Evolutionary conservation across 1,139 yeast genomes (phyloP).

Genomic region (Saccharomyces hybrid): DNA sequence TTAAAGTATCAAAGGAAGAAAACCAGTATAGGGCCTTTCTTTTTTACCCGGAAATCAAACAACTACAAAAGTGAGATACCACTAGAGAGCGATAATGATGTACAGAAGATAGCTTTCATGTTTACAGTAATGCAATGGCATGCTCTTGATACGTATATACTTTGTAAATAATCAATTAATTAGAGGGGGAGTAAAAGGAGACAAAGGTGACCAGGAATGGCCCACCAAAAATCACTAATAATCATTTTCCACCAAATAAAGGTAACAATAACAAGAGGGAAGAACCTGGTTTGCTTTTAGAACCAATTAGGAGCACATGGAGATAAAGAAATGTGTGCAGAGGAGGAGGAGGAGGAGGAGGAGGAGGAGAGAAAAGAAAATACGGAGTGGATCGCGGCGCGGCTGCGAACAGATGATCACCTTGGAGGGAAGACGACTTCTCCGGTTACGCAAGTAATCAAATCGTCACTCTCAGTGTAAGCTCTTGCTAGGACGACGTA

Average conservation of each 20-base stretch:
- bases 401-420: background rate
- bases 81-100: background rate
- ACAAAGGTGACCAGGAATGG: background rate
- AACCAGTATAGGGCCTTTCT: background rate
- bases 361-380: background rate
- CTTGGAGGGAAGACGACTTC: slow-evolving; percentile 51
- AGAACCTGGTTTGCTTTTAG: background rate
- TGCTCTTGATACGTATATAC: background rate
- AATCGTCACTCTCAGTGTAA: slow-evolving; percentile 69
- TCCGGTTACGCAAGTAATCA: slow-evolving; percentile 81
- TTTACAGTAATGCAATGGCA: background rate
- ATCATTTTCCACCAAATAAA: background rate
- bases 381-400: background rate
- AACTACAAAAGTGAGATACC: no score
- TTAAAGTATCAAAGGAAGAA: no score
- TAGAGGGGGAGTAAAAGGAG: background rate
- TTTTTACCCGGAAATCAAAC: background rate
- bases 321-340: background rate
- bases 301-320: background rate
- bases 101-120: background rate
- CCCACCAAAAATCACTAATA: background rate
- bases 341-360: background rate
- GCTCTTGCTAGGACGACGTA: slow-evolving; percentile 85
- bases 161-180: background rate
- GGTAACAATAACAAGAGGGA: background rate